Conservation (phyloP, 2,329 filamentous ascomycete species). For the Aspergillus persii region DNA sequence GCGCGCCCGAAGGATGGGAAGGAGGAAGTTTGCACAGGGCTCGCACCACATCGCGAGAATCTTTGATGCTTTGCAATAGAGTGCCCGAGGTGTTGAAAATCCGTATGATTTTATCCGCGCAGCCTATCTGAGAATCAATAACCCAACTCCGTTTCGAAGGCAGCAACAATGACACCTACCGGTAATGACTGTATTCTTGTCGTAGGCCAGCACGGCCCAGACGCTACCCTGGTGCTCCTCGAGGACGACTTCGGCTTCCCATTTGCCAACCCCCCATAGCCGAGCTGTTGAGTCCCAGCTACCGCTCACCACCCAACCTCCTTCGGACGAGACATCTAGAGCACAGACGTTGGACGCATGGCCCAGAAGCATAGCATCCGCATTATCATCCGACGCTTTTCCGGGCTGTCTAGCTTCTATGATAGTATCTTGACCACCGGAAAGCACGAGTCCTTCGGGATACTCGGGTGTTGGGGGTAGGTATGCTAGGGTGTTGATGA, state of each 20-base stretch:
- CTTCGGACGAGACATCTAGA: constrained; percentile 72
- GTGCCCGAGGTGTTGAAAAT: constrained; percentile 69
- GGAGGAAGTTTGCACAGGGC: constrained; percentile 79
- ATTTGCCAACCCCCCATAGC: constrained; percentile 81
- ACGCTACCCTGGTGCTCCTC: constrained; percentile 77
- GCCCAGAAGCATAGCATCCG: constrained; percentile 80
- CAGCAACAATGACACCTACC: constrained; percentile 36
- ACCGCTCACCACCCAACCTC: constrained; percentile 77
- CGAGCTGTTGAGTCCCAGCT: constrained; percentile 90
- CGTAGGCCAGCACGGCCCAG: constrained; percentile 86
- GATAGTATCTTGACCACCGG: constrained; percentile 86
- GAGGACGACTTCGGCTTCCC: constrained; percentile 73
- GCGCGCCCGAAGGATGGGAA: constrained; percentile 74
- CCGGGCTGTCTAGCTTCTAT: constrained; percentile 81
- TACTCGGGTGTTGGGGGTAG: constrained; percentile 66
- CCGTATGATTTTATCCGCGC: constrained; percentile 85
- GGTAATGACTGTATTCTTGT: constrained; percentile 77
- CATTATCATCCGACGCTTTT: constrained; percentile 67
- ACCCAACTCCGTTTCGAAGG: not conserved
- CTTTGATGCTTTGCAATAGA: constrained; percentile 63
- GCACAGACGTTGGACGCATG: constrained; percentile 87
- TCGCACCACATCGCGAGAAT: constrained; percentile 78
- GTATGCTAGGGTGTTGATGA: constrained; percentile 82
- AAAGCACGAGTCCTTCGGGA: constrained; percentile 78
- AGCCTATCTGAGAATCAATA: constrained; percentile 52